Evolutionary conservation across 2,329 filamentous ascomycete species (phyloP), one percentile per base, ranked within the genome.

Genomic region (Cladosporium halotolerans): DNA sequence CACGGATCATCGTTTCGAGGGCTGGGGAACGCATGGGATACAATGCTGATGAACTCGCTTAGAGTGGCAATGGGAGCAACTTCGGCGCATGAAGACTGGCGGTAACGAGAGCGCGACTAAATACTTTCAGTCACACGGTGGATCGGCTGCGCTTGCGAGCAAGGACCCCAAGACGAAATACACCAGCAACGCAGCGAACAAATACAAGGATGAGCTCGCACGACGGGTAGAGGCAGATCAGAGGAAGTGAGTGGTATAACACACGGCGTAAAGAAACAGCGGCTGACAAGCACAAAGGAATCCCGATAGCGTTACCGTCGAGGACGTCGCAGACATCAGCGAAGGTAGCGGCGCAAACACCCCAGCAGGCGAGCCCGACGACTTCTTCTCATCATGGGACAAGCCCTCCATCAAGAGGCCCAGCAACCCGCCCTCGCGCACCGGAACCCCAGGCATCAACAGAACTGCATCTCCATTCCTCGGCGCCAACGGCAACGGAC

Each of bases 341-440:
- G 75, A 79, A 45, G 75, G 74, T 50, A 85, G 89, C 56, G 84
- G 81, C 60, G 77, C 82, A 36, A 82, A 79, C 60, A 95, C 89
- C 9, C 88, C 91, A n/a, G 81, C 86, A 43, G 86, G 84, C 61
- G 90, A 96, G 61, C 79, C 82, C 18, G 91, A 96, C 66, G 93
- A 97, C 70, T 99, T 99, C 78, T 99, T 99, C 74, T 96, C 92
- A 9, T 96, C 90, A 0, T 99, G 92, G 93, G 93, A 97, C 68
- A 96, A 97, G 76, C 93, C 93, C 18, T 82, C 90, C 4, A 95
- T 99, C 74, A 99, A 97, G 79, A 85, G 90, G 63, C 92, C 92
- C 34, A 96, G 89, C 59, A 95, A 95, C 61, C 92, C 93, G 13
- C 81, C 93, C 41, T 96, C 92, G 36, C 86, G 93, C 66, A 93